Evolutionary conservation across 331 rosid species (phyloP).

Genomic region (Malus hybrid): DNA sequence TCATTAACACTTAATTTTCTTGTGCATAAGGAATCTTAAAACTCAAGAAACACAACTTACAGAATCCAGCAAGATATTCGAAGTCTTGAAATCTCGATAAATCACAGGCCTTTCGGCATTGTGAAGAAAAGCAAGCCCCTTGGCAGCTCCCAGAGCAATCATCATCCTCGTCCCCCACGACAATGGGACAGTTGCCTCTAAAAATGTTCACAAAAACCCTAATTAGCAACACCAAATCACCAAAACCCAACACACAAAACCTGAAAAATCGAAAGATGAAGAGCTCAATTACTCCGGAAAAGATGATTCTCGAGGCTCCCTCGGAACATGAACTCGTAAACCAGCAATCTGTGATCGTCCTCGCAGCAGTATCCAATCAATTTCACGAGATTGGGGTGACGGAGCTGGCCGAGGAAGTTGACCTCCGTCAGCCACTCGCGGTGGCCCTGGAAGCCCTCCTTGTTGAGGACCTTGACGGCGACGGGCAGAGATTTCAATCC

Average conservation of each 20-base stretch:
- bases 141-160: conserved; percentile 96
- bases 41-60: conserved; percentile 44
- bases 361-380: conserved; percentile 98
- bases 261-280: background rate
- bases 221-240: background rate
- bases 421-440: conserved; percentile 99
- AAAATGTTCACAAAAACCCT: conserved; percentile 21
- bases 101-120: conserved; percentile 94
- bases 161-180: conserved; percentile 85
- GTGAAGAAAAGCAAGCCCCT: conserved; percentile 96
- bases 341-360: conserved; percentile 94
- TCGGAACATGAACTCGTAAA: conserved; percentile 95
- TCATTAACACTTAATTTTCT: background rate
- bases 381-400: conserved; percentile 98
- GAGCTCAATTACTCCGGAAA: conserved; percentile 64
- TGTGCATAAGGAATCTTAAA: background rate
- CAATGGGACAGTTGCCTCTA: conserved; percentile 77
- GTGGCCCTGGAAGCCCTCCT: conserved; percentile 97
- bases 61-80: conserved; percentile 88
- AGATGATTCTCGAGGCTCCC: conserved; percentile 97
- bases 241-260: background rate
- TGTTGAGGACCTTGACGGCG: conserved; percentile 92
- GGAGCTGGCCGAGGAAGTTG: conserved; percentile 91
- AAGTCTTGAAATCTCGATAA: conserved; percentile 90
- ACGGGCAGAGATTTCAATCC: conserved; percentile 96